Evolutionary conservation across 2,329 filamentous ascomycete genomes (phyloP).

Genomic region (Diatrype stigma): DNA sequence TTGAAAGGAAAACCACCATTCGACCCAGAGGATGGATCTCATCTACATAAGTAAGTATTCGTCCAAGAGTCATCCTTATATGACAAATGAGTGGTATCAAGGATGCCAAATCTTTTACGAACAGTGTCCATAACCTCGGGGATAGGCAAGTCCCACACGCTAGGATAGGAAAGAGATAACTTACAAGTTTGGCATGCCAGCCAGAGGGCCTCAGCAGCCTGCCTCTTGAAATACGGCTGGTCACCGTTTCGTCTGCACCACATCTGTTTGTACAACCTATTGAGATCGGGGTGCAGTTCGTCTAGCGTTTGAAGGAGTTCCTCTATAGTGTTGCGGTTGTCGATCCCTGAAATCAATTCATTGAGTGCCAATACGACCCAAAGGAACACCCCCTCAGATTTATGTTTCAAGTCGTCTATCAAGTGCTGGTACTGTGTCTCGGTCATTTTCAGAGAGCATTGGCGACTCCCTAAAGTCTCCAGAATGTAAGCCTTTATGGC

Average conservation of each 20-base stretch:
- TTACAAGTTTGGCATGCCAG: too few relatives aligned
- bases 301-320: slow-evolving; percentile 1
- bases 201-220: slow-evolving; percentile 6
- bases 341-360: slow-evolving; percentile 7
- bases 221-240: slow-evolving; percentile 3
- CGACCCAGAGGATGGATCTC: too few relatives aligned
- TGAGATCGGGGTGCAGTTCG: slow-evolving; percentile 4
- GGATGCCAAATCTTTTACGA: too few relatives aligned
- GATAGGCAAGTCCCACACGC: too few relatives aligned
- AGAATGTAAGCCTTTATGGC: slow-evolving; percentile 1
- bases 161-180: too few relatives aligned
- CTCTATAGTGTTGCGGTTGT: slow-evolving; percentile 6
- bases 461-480: neutral
- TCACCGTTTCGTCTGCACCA: slow-evolving; percentile 9
- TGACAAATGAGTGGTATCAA: too few relatives aligned
- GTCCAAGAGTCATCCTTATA: too few relatives aligned
- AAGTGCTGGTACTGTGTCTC: neutral
- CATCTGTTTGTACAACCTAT: slow-evolving; percentile 11
- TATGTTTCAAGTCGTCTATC: neutral
- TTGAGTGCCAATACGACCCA: slow-evolving; percentile 6
- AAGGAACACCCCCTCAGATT: slow-evolving; percentile 10
- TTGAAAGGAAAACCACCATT: too few relatives aligned
- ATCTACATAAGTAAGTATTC: too few relatives aligned
- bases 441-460: neutral
- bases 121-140: too few relatives aligned